These are phyloP conservation scores for Candida easanensis DNA, from an alignment of 805 yeast genomes.

Conservation along the genomic window DNA sequence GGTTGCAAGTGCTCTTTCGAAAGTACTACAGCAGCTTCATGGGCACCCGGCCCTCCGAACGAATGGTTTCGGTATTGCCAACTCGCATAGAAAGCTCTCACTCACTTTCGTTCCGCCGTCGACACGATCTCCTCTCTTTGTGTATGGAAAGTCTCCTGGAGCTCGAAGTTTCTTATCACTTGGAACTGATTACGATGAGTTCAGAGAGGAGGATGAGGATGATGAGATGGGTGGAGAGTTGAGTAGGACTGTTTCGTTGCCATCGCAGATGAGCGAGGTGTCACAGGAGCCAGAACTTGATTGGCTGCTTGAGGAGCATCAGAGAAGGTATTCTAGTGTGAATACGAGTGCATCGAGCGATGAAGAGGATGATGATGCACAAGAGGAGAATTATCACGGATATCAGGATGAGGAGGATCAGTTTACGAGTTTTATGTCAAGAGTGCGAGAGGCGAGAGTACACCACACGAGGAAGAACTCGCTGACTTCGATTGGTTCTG, in stretches of 20 bases:
- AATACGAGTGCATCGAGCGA: constrained; percentile 14
- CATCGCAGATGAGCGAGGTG: constrained; percentile 31
- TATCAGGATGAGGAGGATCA: constrained; percentile 23
- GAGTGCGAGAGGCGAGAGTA: constrained; percentile 21
- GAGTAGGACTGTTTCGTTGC: constrained; percentile 39
- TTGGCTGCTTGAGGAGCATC: constrained; percentile 40
- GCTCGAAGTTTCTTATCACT: constrained; percentile 38
- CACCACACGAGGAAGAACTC: constrained; percentile 17
- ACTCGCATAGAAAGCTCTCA: constrained; percentile 37
- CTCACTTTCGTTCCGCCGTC: constrained; percentile 38
- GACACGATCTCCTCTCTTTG: constrained; percentile 39
- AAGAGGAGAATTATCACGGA: constrained; percentile 20
- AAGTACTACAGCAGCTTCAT: constrained; percentile 26
- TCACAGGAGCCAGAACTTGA: constrained; percentile 33
- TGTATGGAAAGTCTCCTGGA: constrained; percentile 30
- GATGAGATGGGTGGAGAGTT: constrained; percentile 34
- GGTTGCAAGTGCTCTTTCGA: constrained; percentile 17
- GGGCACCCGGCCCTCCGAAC: constrained; percentile 36
- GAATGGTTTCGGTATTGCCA: constrained; percentile 41
- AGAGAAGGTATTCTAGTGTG: constrained; percentile 34
- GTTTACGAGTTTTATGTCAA: constrained; percentile 21
- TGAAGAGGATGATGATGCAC: constrained; percentile 15
- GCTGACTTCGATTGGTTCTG: constrained; percentile 22
- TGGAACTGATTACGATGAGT: constrained; percentile 34
- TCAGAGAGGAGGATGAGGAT: constrained; percentile 26